A percentile compares a stretch with the other conserved stretches of the same genome.
Conservation (phyloP, 2,329 filamentous ascomycete genomes). For the Claviceps sp. region DNA sequence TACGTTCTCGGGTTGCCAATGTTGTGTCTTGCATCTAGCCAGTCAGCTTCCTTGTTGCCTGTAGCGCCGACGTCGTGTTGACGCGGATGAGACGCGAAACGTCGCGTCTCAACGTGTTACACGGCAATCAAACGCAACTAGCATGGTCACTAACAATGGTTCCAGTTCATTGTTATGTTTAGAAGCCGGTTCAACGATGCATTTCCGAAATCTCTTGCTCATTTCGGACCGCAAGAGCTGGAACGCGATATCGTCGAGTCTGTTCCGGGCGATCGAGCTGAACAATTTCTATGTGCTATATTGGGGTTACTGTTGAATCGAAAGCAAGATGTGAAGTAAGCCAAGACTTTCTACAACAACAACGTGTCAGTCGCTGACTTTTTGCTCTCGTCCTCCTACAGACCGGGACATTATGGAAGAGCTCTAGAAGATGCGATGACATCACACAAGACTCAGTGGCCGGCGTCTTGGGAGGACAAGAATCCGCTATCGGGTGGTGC, state of each 20-base stretch:
- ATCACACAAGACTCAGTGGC: constrained; percentile 80
- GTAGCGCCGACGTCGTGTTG: constrained; percentile 3
- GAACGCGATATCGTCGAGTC: constrained; percentile 72
- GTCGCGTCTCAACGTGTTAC: constrained; percentile 30
- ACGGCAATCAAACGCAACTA: constrained; percentile 1
- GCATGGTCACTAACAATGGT: background rate
- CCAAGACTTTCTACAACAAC: constrained; percentile 4
- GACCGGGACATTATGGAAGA: constrained; percentile 81
- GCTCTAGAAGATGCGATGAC: constrained; percentile 88
- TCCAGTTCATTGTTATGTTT: constrained; percentile 95
- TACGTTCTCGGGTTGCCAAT: constrained; percentile 40
- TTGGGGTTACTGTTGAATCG: constrained; percentile 82
- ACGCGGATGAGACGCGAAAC: constrained; percentile 35
- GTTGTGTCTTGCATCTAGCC: background rate
- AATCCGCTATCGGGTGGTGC: constrained; percentile 72
- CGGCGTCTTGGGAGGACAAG: constrained; percentile 64
- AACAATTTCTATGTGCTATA: constrained; percentile 79
- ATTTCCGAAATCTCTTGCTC: constrained; percentile 74
- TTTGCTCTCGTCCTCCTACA: constrained; percentile 23
- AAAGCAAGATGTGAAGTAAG: constrained; percentile 98
- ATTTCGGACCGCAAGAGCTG: constrained; percentile 91
- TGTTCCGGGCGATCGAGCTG: constrained; percentile 69
- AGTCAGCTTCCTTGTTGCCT: background rate
- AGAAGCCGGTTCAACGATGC: constrained; percentile 81
- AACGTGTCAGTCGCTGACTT: background rate